Evolutionary conservation across 306 rosid species (phyloP).

Genomic region (Quercus wislizeni): DNA sequence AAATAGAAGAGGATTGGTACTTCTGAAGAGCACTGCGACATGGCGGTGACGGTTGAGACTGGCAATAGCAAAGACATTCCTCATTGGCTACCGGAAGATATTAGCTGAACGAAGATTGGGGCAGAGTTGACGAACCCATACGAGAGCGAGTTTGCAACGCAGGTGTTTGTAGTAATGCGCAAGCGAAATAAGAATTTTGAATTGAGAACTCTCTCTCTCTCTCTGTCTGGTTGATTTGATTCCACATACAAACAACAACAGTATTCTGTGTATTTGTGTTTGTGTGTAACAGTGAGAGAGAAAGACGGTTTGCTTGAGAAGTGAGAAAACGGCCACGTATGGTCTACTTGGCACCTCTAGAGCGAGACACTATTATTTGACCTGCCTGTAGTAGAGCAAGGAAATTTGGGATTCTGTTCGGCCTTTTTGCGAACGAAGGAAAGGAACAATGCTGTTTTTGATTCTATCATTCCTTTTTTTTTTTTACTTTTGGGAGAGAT

Average conservation of each 20-base stretch:
- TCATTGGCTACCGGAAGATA: slow-evolving; percentile 47
- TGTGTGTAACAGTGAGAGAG: background rate
- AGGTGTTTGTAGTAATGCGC: slow-evolving; percentile 41
- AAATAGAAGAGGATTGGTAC: slow-evolving; percentile 23
- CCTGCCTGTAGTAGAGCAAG: background rate
- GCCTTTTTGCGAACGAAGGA: too few relatives aligned
- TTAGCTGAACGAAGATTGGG: background rate
- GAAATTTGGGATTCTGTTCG: background rate
- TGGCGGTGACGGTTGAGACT: slow-evolving; percentile 53
- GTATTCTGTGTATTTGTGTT: background rate
- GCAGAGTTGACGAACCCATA: slow-evolving; percentile 21
- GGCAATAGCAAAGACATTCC: slow-evolving; percentile 62
- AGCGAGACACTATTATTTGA: background rate
- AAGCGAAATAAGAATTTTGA: background rate
- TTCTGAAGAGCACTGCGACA: slow-evolving; percentile 27
- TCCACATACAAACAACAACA: background rate
- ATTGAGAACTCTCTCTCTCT: background rate
- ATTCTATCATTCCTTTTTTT: too few relatives aligned
- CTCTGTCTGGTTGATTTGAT: background rate
- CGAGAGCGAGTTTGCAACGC: slow-evolving; percentile 19
- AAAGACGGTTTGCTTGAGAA: slow-evolving; percentile 4
- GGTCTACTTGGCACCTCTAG: slow-evolving; percentile 12
- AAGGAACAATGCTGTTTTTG: too few relatives aligned
- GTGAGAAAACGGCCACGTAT: slow-evolving; percentile 51
- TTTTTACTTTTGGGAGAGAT: too few relatives aligned